Evolutionary conservation across 2,329 filamentous ascomycete species (phyloP), one percentile per base, ranked within the genome.

Genomic region (Pseudovirgaria hyperparasitica): DNA sequence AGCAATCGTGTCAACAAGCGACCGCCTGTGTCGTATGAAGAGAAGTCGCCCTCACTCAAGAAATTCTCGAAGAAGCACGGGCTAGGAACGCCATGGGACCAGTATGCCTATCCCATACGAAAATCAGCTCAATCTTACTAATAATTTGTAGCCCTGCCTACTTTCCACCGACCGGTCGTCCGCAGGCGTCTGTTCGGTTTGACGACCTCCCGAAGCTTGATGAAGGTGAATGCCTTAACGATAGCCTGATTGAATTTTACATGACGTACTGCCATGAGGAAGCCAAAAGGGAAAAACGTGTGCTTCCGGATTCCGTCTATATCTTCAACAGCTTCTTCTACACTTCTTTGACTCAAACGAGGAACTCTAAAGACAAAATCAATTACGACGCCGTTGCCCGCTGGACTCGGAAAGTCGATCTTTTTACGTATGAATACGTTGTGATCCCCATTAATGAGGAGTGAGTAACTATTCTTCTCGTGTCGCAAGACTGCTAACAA

Each of bases 301-400:
- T 53, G 4, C 40, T 75, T 4, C 58, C 73, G 0, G 61, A 71
- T 32, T 72, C 73, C 27, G 72, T 92, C 4, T 82, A 92, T 48
- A 80, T 93, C 40, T 87, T 92, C 60, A 96, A 86, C 48, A 90
- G 82, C 0, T 93, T 84, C 54, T 94, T 96, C 54, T 96, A 81
- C 46, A 72, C 77, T 12, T 77, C 76, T 25, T 64, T 96, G 23
- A 82, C 44, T 1, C 36, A 36, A 11, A 75, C 72, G 51, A 63
- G 31, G 62, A 70, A 19, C 8, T 37, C 40, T 59, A 55, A 39
- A 53, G 59, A 34, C 25, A 57, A 52, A 1, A 79, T 92, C 54
- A 85, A 92, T 42, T 94, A 93, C 46, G 72, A 80, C 15, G 78
- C 74, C 4, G 86, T 98, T 30, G 74, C 78, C 48, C 70, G 73